Percentiles rank a stretch among this genome's conserved stretches.
phyloP scores from a whole-genome alignment of 345 rosid species.

The Melaleuca alternifolia region DNA sequence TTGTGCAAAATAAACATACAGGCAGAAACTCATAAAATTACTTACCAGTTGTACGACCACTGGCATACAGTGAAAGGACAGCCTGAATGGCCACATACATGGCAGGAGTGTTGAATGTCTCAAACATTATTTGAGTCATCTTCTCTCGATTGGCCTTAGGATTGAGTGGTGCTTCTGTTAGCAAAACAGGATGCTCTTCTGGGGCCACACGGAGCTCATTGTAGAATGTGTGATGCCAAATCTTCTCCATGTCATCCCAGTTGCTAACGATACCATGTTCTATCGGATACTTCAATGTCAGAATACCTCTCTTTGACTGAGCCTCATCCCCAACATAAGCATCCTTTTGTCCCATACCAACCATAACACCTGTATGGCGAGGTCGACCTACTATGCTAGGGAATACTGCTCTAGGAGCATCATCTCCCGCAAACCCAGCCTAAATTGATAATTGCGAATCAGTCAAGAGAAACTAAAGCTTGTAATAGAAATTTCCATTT shows the following conservation, averaged over 20 bases:
- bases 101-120: conserved; percentile 53
- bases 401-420: conserved; percentile 48
- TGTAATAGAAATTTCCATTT: background rate
- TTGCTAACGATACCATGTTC: conserved; percentile 60
- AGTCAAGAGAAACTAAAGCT: background rate
- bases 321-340: conserved; percentile 73
- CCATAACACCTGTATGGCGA: conserved; percentile 55
- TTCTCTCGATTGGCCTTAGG: conserved; percentile 80
- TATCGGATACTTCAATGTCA: conserved; percentile 52
- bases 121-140: conserved; percentile 58
- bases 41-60: conserved; percentile 72
- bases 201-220: conserved; percentile 75
- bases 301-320: conserved; percentile 59
- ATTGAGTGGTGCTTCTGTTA: conserved; percentile 71
- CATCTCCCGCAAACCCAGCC: conserved; percentile 57
- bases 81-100: conserved; percentile 58
- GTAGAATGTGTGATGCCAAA: conserved; percentile 52
- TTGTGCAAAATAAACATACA: background rate
- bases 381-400: conserved; percentile 53
- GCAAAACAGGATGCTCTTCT: conserved; percentile 66
- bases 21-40: background rate
- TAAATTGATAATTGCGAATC: background rate
- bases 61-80: conserved; percentile 64
- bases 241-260: conserved; percentile 66
- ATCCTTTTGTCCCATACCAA: conserved; percentile 56